phyloP scores from a whole-genome alignment of 1,284 basidiomycete genomes.

The Wallemia mellicola region DNA sequence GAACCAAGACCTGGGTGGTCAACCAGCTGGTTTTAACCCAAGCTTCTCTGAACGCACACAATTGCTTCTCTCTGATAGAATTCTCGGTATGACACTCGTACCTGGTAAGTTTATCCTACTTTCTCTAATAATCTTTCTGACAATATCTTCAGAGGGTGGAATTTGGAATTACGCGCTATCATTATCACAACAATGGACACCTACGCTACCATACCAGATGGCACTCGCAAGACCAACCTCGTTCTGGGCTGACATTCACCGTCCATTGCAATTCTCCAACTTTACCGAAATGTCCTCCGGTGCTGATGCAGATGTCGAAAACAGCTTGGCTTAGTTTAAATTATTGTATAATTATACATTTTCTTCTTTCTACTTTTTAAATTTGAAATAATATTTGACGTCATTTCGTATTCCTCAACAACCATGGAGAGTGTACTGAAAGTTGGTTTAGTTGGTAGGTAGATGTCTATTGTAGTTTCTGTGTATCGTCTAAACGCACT shows the following conservation, averaged over 20 bases:
- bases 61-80: constrained; percentile 69
- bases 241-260: constrained; percentile 2
- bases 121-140: constrained; percentile 35
- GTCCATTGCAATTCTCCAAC: constrained; percentile 45
- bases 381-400: background rate
- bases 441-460: background rate
- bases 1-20: constrained; percentile 54
- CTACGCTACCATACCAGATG: constrained; percentile 55
- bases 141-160: constrained; percentile 52
- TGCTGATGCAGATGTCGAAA: background rate
- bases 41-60: constrained; percentile 95
- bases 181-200: constrained; percentile 67
- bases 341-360: background rate
- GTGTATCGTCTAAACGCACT: background rate
- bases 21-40: constrained; percentile 72
- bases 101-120: constrained; percentile 2
- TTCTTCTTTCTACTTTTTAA: background rate
- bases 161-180: constrained; percentile 86
- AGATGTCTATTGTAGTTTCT: background rate
- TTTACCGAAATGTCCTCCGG: background rate
- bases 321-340: constrained; percentile 1
- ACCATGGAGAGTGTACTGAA: no score
- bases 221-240: constrained; percentile 62
- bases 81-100: constrained; percentile 16
- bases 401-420: background rate